A percentile compares a stretch with the other conserved stretches of the same genome.
These are phyloP conservation scores for Picea sitchensis DNA, from an alignment of 75 land plant species.

Conservation along the genomic window DNA sequence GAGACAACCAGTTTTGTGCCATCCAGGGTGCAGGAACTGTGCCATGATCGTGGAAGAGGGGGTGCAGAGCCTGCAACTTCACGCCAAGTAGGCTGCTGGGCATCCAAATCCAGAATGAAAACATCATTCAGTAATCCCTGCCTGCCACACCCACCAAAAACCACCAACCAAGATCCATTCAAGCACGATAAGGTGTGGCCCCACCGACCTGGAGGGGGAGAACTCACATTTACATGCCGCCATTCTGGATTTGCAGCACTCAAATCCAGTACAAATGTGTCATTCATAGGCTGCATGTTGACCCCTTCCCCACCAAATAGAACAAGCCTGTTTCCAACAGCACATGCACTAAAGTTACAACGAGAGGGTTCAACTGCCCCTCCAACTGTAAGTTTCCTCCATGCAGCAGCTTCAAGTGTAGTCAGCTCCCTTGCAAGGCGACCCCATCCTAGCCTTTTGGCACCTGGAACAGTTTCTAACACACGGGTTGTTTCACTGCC, in stretches of 20 bases:
- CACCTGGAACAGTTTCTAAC: slow-evolving; percentile 35
- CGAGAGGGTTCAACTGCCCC: slow-evolving; percentile 87
- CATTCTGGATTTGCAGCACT: slow-evolving; percentile 70
- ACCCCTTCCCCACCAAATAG: slow-evolving; percentile 87
- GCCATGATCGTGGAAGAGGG: slow-evolving; percentile 90
- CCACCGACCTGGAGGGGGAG: slow-evolving; percentile 89
- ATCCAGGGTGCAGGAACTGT: slow-evolving; percentile 83
- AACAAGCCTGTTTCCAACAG: slow-evolving; percentile 80
- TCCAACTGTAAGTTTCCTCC: slow-evolving; percentile 15
- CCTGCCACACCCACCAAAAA: slow-evolving; percentile 85
- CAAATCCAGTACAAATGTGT: slow-evolving; percentile 80
- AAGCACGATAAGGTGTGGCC: slow-evolving; percentile 83
- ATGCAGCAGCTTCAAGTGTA: slow-evolving; percentile 66
- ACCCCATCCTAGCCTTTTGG: slow-evolving; percentile 55
- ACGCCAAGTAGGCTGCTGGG: slow-evolving; percentile 71
- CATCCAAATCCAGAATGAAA: slow-evolving; percentile 78
- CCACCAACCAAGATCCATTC: slow-evolving; percentile 74
- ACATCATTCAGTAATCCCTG: slow-evolving; percentile 84
- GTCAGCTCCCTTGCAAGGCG: slow-evolving; percentile 69
- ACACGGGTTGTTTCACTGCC: slow-evolving; percentile 47
- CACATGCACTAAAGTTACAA: slow-evolving; percentile 93
- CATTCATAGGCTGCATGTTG: slow-evolving; percentile 93
- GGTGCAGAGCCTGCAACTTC: slow-evolving; percentile 67
- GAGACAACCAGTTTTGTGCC: slow-evolving; percentile 83
- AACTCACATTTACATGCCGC: slow-evolving; percentile 71